Conservation (phyloP, 352 stramenopile genomes). For the Phytopythium vexans region DNA sequence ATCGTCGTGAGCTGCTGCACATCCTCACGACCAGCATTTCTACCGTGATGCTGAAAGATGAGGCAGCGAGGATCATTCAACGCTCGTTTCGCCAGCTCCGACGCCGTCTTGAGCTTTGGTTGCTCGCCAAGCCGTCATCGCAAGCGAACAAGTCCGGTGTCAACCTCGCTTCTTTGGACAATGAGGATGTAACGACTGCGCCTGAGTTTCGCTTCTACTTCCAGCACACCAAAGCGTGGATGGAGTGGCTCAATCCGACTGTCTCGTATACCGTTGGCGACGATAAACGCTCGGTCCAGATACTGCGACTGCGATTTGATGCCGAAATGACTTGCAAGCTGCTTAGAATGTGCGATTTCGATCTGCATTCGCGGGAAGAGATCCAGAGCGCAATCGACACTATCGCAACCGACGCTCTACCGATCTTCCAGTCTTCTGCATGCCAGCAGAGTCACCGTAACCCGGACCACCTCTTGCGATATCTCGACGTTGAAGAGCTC, state of each 20-base stretch:
- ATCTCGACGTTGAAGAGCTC: conserved; percentile 48
- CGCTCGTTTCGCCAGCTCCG: conserved; percentile 18
- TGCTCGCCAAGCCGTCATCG: conserved; percentile 15
- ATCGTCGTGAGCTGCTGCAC: conserved; percentile 27
- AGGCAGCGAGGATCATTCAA: conserved; percentile 27
- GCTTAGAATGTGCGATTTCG: conserved; percentile 28
- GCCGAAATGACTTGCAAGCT: conserved; percentile 42
- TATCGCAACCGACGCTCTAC: conserved; percentile 26
- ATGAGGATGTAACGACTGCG: neutral
- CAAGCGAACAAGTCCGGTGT: neutral
- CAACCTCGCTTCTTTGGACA: neutral
- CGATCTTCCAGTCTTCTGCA: conserved; percentile 24
- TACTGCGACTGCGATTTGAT: conserved; percentile 35
- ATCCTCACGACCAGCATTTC: conserved; percentile 31
- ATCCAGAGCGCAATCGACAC: conserved; percentile 26
- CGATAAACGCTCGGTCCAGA: neutral
- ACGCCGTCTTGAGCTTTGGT: conserved; percentile 15
- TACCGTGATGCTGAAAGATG: conserved; percentile 17
- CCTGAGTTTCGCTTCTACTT: conserved; percentile 42
- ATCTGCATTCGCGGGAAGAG: conserved; percentile 22
- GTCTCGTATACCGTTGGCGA: neutral
- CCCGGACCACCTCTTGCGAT: conserved; percentile 10
- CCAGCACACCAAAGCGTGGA: conserved; percentile 33
- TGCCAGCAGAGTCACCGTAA: conserved; percentile 15
- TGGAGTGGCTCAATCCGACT: conserved; percentile 10